Conservation (phyloP, 176 grass and related monocot species). For the Phoenix roebelenii region DNA sequence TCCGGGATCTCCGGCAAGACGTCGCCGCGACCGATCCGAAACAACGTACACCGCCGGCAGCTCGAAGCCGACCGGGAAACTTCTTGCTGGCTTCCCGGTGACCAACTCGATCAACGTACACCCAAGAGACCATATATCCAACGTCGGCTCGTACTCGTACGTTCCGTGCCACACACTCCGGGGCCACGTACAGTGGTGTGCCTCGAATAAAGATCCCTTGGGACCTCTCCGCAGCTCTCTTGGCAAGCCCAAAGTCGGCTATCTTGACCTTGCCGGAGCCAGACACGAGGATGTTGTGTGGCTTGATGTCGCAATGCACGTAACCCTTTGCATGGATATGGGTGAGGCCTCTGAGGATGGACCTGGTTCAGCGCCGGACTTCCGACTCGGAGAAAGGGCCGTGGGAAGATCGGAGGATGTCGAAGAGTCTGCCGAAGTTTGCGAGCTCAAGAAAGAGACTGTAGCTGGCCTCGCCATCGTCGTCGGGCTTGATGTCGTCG, state of each 20-base stretch:
- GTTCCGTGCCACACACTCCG: not conserved
- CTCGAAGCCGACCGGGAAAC: not conserved
- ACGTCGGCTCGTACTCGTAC: not conserved
- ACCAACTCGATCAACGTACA: not conserved
- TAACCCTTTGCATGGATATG: not conserved
- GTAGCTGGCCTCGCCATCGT: not conserved
- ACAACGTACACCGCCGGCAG: not conserved
- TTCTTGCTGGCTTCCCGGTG: not conserved
- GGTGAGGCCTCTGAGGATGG: not conserved
- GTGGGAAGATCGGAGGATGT: not conserved
- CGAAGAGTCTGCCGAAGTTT: not conserved
- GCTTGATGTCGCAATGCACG: conserved; percentile 1
- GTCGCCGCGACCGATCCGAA: not conserved
- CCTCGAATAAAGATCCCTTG: not conserved
- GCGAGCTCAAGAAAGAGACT: not conserved
- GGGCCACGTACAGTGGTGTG: not conserved
- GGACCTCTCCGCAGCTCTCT: not conserved
- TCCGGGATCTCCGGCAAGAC: not conserved
- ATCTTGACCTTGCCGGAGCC: conserved; percentile 2
- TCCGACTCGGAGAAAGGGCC: not conserved
- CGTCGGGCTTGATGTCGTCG: too few species aligned
- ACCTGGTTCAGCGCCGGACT: not conserved
- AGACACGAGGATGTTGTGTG: not conserved
- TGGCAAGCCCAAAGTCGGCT: not conserved
- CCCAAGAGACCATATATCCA: not conserved